Conservation (phyloP, 768 basidiomycete genomes). For the Russula vinacea region DNA sequence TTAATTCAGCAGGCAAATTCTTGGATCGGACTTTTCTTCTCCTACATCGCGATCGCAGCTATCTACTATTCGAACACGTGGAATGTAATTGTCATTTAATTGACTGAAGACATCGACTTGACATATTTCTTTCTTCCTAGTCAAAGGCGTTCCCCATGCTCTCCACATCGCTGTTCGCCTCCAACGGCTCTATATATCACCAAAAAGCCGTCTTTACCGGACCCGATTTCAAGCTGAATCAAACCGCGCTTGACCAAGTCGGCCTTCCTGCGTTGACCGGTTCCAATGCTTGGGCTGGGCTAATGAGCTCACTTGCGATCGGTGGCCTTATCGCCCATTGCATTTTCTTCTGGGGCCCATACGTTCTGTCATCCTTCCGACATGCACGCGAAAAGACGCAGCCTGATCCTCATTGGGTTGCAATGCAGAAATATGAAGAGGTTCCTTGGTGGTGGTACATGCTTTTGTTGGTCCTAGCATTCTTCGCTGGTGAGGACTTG, state of each 20-base stretch:
- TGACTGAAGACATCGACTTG: constrained; percentile 32
- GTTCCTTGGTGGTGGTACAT: constrained; percentile 62
- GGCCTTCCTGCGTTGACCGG: constrained; percentile 44
- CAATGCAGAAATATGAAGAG: constrained; percentile 59
- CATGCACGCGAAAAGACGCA: constrained; percentile 46
- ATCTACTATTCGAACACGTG: constrained; percentile 63
- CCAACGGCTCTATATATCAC: constrained; percentile 53
- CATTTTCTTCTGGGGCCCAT: constrained; percentile 55
- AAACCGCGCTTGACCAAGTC: constrained; percentile 51
- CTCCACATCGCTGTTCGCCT: constrained; percentile 54
- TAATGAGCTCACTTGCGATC: constrained; percentile 48
- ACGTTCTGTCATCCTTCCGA: constrained; percentile 50
- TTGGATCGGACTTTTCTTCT: constrained; percentile 53
- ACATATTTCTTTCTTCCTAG: constrained; percentile 33
- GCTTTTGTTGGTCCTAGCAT: constrained; percentile 47
- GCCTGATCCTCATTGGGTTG: constrained; percentile 57
- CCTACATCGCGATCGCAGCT: constrained; percentile 50
- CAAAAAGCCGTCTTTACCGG: constrained; percentile 52
- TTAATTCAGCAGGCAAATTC: constrained; percentile 60
- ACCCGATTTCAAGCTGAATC: constrained; percentile 48
- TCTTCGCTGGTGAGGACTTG: constrained; percentile 50
- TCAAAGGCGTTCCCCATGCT: constrained; percentile 56
- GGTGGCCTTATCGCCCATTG: constrained; percentile 54
- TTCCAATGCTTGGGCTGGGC: constrained; percentile 51
- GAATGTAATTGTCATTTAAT: constrained; percentile 41